Conservation (phyloP, 192 early-diverging fungal species). For the Coemansia sp. region DNA sequence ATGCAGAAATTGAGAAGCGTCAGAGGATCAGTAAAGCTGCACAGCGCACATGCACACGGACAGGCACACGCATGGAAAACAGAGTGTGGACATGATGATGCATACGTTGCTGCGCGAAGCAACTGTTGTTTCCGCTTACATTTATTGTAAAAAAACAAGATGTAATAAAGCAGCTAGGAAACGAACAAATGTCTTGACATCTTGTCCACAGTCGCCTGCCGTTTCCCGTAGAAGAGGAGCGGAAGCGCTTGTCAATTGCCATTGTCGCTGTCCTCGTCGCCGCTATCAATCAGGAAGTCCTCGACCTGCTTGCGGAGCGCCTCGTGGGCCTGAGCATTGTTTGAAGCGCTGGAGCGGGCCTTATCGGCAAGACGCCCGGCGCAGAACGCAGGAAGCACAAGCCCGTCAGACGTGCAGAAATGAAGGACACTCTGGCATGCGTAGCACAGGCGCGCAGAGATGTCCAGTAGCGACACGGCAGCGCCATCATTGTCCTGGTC, state of each 20-base stretch:
- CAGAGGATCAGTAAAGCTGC: neutral
- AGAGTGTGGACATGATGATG: neutral
- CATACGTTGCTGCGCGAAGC: neutral
- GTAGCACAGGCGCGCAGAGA: constrained; percentile 31
- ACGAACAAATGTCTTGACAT: neutral
- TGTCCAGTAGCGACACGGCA: constrained; percentile 10
- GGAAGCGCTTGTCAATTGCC: too few relatives aligned
- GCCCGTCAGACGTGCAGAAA: constrained; percentile 20
- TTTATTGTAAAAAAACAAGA: neutral
- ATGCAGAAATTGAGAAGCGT: neutral
- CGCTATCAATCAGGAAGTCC: constrained; percentile 61
- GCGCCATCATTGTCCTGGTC: neutral
- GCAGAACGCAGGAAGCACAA: constrained; percentile 32
- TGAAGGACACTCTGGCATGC: constrained; percentile 38
- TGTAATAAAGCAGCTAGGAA: too few relatives aligned
- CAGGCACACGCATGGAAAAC: neutral
- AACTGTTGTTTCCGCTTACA: too few relatives aligned
- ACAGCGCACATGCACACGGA: neutral
- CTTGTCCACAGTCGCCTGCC: neutral
- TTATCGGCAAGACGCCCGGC: constrained; percentile 10
- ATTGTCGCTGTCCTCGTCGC: constrained; percentile 33
- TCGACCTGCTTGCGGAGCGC: constrained; percentile 60
- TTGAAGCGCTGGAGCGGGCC: neutral
- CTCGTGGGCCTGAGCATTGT: constrained; percentile 18
- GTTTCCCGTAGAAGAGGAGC: too few relatives aligned